These are phyloP conservation scores for Ophiostoma fasciatum DNA, from an alignment of 2,329 filamentous ascomycete genomes.

Conservation along the genomic window DNA sequence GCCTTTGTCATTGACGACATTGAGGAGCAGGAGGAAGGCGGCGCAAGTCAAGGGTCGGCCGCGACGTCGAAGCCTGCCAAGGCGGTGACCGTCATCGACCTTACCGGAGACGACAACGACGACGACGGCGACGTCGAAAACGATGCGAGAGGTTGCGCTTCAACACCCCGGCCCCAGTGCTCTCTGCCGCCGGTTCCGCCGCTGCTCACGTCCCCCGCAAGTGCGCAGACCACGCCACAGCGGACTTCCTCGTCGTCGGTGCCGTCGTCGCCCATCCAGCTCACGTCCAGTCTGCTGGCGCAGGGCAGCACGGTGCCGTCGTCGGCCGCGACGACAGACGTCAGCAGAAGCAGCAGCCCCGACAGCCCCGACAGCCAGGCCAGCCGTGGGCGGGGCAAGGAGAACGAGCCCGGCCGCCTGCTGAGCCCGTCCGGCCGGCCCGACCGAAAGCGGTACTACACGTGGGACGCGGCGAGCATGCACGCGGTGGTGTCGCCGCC, in stretches of 20 bases:
- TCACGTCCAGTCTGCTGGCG: neutral
- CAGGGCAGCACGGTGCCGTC: neutral
- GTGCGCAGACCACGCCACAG: neutral
- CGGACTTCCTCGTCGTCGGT: neutral
- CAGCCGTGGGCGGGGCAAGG: neutral
- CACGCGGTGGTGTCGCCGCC: neutral
- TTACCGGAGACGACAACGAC: slow-evolving; percentile 4
- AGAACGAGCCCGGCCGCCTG: neutral
- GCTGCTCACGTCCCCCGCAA: neutral
- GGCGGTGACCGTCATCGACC: slow-evolving; percentile 2
- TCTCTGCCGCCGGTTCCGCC: neutral
- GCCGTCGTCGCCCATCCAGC: neutral
- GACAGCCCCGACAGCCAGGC: neutral
- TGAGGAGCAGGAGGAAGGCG: neutral
- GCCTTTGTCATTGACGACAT: neutral
- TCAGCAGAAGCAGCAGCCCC: neutral
- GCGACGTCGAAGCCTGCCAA: neutral
- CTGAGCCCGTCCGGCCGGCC: neutral
- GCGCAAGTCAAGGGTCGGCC: slow-evolving; percentile 1
- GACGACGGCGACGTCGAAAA: neutral
- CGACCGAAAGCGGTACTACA: neutral
- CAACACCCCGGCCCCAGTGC: neutral
- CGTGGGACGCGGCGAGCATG: neutral
- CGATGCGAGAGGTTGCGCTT: neutral
- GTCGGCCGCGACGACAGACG: neutral